Base-by-base conservation (phyloP, 495 filamentous ascomycete species). In the Penicillium nucicola region DNA sequence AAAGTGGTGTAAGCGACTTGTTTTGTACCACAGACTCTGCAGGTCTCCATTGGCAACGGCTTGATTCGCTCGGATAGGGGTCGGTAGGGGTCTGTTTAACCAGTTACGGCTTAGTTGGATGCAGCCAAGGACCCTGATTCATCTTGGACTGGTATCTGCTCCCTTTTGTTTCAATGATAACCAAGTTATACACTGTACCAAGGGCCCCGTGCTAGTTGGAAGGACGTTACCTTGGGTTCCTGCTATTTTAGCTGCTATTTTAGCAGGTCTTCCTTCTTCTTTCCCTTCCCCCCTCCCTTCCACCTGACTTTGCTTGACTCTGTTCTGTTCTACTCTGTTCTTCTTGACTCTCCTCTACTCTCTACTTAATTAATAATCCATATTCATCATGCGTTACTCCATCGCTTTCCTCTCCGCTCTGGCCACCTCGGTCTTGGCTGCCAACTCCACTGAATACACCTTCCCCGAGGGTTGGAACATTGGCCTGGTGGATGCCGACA, bases 381-480 rank as follows among this genome's bases (percentile, higher is more conserved):
- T 41, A 41, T 45, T 45, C 60, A 69, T 42, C 53, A 74, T 74
- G 70, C 54, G 61, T 45, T 54, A 65, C 45, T 56, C 61, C 25
- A 43, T 63, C 32, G 50, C 69, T n/a, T 53, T 71, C 51, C 48
- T 77, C 50, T 64, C 69, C 17, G 41, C 64, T 32, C 48, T 75
- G n/a, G 60, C 58, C 15, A 62, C 61, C 25, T 50, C 62, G 28
- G 64, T 58, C 41, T 52, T 66, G 18, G 63, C 52, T 25, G 42
- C 44, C 20, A 65, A 65, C 43, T 57, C 57, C 37, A 53, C 58
- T 32, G 51, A 51, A 42, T 74, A 68, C 57, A 71, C 62, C 37
- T 52, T 74, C 33, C 73, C 73, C 25, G 35, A 55, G 11, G 68
- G 64, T n/a, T 77, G 74, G 55, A 63, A 75, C 52, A 48, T 72